Conservation (phyloP, 345 rosid species). For the Eucalyptus urophylla region DNA sequence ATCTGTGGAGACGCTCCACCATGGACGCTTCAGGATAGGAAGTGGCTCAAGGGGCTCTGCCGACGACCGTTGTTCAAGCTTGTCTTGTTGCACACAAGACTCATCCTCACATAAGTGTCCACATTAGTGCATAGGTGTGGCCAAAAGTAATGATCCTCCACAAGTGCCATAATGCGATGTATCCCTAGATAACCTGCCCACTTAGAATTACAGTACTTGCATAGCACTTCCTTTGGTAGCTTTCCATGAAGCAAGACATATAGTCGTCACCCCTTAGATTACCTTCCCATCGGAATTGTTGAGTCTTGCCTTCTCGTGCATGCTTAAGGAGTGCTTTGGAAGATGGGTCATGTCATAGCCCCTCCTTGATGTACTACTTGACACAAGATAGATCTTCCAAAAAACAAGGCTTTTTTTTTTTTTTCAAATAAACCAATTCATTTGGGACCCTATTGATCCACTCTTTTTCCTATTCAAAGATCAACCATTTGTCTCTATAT, state of each 20-base stretch:
- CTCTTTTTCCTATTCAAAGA: no score
- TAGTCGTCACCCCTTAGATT: background rate
- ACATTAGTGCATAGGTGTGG: background rate
- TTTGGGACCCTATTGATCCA: no score
- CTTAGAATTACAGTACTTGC: background rate
- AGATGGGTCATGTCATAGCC: background rate
- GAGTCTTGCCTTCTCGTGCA: background rate
- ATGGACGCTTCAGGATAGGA: background rate
- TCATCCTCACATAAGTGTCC: background rate
- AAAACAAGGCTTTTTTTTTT: no score
- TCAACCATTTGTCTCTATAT: no score
- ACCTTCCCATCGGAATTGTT: background rate
- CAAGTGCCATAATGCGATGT: background rate
- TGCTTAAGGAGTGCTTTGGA: background rate
- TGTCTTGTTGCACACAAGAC: background rate
- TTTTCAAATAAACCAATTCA: no score
- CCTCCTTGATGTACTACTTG: background rate
- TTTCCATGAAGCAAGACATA: background rate
- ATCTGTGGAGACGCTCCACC: background rate
- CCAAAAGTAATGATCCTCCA: background rate
- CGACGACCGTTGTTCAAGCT: accelerated
- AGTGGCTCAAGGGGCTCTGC: background rate
- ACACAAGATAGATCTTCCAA: no score
- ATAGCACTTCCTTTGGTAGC: background rate
- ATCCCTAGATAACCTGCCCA: background rate